Evolutionary conservation across 805 yeast species (phyloP), one percentile per base, ranked within the genome.

Genomic region (Ogataea populi-albae): DNA sequence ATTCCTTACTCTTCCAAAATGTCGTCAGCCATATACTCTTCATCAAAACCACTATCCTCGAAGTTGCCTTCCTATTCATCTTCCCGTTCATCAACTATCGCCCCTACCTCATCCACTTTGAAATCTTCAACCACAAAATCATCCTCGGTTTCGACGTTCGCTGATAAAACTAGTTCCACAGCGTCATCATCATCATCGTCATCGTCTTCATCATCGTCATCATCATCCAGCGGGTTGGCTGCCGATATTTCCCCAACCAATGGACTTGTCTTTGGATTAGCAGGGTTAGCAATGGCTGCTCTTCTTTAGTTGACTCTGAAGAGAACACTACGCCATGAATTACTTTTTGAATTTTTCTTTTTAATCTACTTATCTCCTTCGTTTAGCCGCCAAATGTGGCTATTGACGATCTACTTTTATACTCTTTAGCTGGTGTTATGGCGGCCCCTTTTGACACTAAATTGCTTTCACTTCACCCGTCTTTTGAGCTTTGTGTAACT

Each of bases 1-100:
- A 35, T 32, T 6, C 39, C 62, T 11, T 50, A 55, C 26, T 43
- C 52, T 30, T 47, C 65, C 19, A 46, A 65, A 9, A 38, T 34
- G 10, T 35, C 46, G 8, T 45, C 45, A n/a, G 45, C 47, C 27
- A 52, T 37, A 15, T 24, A 34, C 4, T 44, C 62, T 11, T 49
- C 55, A 23, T 42, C 50, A 30, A 48, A 65, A 21, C 49, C 65
- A 8, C 41, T n/a, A 7, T 16, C 30, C 34, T 24, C 45, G 44
- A 21, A 73, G 17, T 57, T 68, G 35, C 69, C 75, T 30, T 62
- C 69, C 12, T 64, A 59, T 41, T 54, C 57, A 37, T 50, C 61
- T 22, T 50, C 59, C 22, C 24, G 57, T 9, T 45, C 61, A 12
- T 32, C 47, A 1, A 17, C 46, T 29, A 34, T 32, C 16, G 38